phyloP scores from a whole-genome alignment of 176 grass and related monocot genomes.

The Rhipidocladum racemiflorum region DNA sequence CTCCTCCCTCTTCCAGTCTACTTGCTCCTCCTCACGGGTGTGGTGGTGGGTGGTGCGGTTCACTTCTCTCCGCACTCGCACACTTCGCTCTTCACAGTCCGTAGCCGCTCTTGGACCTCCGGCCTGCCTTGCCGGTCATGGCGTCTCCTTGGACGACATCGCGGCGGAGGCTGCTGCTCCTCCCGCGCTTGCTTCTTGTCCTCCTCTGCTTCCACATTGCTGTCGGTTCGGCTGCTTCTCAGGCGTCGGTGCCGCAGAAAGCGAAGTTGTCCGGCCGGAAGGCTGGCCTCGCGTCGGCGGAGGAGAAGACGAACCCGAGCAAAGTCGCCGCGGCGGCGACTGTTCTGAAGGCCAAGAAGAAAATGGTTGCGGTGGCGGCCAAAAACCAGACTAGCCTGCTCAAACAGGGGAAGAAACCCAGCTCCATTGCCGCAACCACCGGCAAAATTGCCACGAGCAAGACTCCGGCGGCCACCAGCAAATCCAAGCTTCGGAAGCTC shows the following conservation, averaged over 20 bases:
- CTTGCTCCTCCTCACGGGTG: background rate
- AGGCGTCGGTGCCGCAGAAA: conserved; percentile 25
- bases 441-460: background rate
- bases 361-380: conserved; percentile 18
- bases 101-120: background rate
- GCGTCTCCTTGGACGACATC: background rate
- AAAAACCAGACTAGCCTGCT: conserved; percentile 51
- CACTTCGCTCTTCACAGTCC: background rate
- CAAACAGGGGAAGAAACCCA: background rate
- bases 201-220: conserved; percentile 61
- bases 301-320: conserved; percentile 13
- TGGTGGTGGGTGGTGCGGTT: background rate
- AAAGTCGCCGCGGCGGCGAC: conserved; percentile 5
- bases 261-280: conserved; percentile 38
- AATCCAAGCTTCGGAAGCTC: conserved; percentile 50
- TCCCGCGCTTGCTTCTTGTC: conserved; percentile 39
- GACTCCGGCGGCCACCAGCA: background rate
- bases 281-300: conserved; percentile 15
- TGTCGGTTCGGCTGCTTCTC: conserved; percentile 34
- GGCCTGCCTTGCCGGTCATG: background rate
- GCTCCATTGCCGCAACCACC: background rate
- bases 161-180: background rate
- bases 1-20: background rate
- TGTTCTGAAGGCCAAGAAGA: conserved; percentile 40
- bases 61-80: background rate